Percentiles rank a stretch among this genome's conserved stretches.
phyloP scores from a whole-genome alignment of 257 asterid species.

The Solanum clarkiae region DNA sequence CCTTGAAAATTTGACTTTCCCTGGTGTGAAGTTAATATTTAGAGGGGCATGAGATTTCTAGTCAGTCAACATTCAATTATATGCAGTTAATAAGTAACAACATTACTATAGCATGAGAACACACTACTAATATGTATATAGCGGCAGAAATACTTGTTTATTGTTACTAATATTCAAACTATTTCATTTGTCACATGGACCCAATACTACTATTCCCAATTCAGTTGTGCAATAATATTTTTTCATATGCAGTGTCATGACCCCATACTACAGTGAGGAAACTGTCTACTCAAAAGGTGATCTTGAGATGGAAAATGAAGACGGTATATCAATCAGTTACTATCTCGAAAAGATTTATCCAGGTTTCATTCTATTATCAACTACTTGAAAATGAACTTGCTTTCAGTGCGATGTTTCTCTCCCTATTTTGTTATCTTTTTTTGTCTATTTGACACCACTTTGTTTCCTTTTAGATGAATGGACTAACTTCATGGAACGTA shows the following conservation, averaged over 20 bases:
- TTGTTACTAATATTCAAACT: neutral
- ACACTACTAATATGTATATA: neutral
- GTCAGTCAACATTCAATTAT: neutral
- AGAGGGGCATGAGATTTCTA: neutral
- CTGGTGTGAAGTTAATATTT: neutral
- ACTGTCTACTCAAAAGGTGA: conserved; percentile 90
- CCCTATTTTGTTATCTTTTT: neutral
- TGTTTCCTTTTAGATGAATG: conserved; percentile 69
- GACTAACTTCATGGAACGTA: conserved; percentile 86
- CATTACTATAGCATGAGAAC: neutral
- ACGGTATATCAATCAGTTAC: conserved; percentile 80
- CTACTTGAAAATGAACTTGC: neutral
- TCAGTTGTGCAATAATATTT: conserved; percentile 6
- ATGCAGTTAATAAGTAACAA: neutral
- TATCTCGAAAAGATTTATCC: conserved; percentile 91
- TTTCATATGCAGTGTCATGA: conserved; percentile 68
- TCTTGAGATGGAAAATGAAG: conserved; percentile 96
- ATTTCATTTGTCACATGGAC: neutral
- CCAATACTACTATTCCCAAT: neutral
- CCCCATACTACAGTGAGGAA: conserved; percentile 98
- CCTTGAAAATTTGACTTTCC: neutral
- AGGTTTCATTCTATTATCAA: conserved; percentile 33
- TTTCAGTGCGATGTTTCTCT: conserved; percentile 1
- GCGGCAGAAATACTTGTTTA: neutral
- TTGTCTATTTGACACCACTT: neutral